Conservation (phyloP, 148 eudicot species). For the Chenopodium quinoa region DNA sequence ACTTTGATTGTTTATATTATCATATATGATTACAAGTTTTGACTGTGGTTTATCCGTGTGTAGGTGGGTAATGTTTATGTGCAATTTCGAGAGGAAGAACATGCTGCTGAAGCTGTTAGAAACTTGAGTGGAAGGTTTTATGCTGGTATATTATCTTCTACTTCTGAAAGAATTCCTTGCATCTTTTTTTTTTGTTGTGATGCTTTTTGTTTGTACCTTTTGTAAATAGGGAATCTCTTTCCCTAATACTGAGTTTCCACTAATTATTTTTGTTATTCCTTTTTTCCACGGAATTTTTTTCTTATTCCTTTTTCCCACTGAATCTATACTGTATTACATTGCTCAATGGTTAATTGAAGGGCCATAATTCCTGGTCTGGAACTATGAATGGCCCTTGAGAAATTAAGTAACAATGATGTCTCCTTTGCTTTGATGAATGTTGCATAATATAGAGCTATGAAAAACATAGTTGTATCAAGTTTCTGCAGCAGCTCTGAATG, state of each 20-base stretch:
- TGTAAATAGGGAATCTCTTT: neutral
- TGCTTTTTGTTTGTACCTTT: neutral
- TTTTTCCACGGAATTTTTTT: neutral
- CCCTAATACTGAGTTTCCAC: neutral
- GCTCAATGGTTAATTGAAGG: neutral
- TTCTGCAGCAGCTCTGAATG: neutral
- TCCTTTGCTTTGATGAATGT: neutral
- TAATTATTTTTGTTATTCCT: neutral
- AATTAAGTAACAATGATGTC: neutral
- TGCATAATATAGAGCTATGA: no score
- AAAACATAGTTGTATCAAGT: neutral
- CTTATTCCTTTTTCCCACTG: neutral
- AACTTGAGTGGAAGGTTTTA: slow-evolving; percentile 83
- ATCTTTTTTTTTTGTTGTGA: no score
- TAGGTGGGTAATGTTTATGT: slow-evolving; percentile 95
- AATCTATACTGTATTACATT: neutral
- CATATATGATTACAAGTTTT: neutral
- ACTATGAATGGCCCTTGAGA: neutral
- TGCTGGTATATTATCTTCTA: slow-evolving; percentile 52
- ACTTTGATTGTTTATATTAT: neutral
- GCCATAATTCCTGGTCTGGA: neutral
- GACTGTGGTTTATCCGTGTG: slow-evolving; percentile 3
- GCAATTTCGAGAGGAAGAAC: slow-evolving; percentile 94
- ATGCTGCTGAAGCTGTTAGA: slow-evolving; percentile 78
- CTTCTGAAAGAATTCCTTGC: neutral